Evolutionary conservation across 1,284 basidiomycete species (phyloP).

Genomic region (Fomitopsis schrenkii): DNA sequence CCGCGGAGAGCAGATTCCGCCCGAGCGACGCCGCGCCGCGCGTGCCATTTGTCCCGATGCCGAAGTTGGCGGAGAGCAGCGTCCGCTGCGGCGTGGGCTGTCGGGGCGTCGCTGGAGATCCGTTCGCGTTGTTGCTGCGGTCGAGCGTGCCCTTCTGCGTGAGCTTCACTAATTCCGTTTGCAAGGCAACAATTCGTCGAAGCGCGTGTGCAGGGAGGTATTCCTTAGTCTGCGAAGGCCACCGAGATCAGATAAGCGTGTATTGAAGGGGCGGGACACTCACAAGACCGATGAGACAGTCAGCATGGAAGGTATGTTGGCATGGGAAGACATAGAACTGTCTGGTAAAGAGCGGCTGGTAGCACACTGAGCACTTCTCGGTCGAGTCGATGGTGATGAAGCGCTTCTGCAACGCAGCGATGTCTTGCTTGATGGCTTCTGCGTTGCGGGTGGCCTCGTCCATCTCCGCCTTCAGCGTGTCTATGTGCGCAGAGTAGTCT

Average conservation of each 20-base stretch:
- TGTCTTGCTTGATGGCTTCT: slow-evolving; percentile 92
- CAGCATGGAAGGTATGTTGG: slow-evolving; percentile 93
- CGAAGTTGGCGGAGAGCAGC: slow-evolving; percentile 71
- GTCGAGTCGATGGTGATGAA: slow-evolving; percentile 90
- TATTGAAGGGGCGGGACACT: slow-evolving; percentile 27
- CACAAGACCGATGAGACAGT: slow-evolving; percentile 90
- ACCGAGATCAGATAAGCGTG: neutral
- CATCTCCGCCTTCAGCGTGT: slow-evolving; percentile 91
- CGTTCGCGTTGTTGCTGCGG: slow-evolving; percentile 30
- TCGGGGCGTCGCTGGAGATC: slow-evolving; percentile 30
- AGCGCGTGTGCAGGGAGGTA: slow-evolving; percentile 79
- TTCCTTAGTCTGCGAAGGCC: slow-evolving; percentile 71
- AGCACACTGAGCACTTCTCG: slow-evolving; percentile 85
- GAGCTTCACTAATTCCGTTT: slow-evolving; percentile 74
- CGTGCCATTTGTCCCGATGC: slow-evolving; percentile 51
- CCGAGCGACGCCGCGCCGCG: slow-evolving; percentile 64
- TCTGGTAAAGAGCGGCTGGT: slow-evolving; percentile 70
- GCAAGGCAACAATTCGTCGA: slow-evolving; percentile 79
- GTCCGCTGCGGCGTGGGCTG: slow-evolving; percentile 55
- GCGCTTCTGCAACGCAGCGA: slow-evolving; percentile 80
- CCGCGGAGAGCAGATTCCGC: slow-evolving; percentile 82
- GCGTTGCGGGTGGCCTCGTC: slow-evolving; percentile 91
- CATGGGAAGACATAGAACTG: slow-evolving; percentile 99
- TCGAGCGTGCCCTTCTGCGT: slow-evolving; percentile 32
- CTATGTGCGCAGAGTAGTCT: slow-evolving; percentile 90